Conservation (phyloP, 495 filamentous ascomycete species). For the Penicillium lividum region DNA sequence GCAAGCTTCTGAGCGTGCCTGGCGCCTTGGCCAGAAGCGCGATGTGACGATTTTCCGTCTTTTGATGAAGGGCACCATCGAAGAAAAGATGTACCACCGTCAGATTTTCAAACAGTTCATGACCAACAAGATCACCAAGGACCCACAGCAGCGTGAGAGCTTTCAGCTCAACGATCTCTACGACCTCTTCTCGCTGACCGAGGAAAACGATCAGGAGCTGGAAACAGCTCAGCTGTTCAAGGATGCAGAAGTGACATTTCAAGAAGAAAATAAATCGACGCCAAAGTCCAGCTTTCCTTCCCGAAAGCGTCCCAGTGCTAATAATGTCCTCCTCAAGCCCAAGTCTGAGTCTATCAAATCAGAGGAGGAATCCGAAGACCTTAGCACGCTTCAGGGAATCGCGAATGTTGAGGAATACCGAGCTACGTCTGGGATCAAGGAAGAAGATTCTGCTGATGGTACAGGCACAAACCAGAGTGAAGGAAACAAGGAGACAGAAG, state of each 20-base stretch:
- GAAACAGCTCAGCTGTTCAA: conserved; percentile 86
- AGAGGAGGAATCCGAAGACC: conserved; percentile 26
- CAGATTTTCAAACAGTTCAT: conserved; percentile 98
- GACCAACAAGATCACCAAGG: conserved; percentile 88
- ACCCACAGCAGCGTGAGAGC: conserved; percentile 83
- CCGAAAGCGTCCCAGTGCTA: conserved; percentile 8
- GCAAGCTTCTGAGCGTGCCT: conserved; percentile 94
- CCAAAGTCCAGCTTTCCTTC: not conserved
- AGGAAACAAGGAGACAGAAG: conserved; percentile 47
- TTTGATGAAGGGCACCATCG: conserved; percentile 96
- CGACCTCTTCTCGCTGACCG: conserved; percentile 83
- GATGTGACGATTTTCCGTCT: conserved; percentile 93
- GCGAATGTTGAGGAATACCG: conserved; percentile 55
- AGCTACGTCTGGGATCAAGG: conserved; percentile 8
- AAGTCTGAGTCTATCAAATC: conserved; percentile 11
- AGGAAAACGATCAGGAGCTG: conserved; percentile 65
- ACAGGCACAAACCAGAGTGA: conserved; percentile 35
- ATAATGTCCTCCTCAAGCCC: conserved; percentile 4
- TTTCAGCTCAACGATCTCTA: conserved; percentile 86
- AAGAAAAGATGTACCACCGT: conserved; percentile 98
- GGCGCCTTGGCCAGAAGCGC: conserved; percentile 91
- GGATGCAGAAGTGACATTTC: conserved; percentile 70
- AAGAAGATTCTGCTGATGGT: not conserved
- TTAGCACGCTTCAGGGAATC: conserved; percentile 57
- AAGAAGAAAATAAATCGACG: conserved; percentile 31